Conservation (phyloP, 106 monocot species). For the Phalaenopsis aphrodite region DNA sequence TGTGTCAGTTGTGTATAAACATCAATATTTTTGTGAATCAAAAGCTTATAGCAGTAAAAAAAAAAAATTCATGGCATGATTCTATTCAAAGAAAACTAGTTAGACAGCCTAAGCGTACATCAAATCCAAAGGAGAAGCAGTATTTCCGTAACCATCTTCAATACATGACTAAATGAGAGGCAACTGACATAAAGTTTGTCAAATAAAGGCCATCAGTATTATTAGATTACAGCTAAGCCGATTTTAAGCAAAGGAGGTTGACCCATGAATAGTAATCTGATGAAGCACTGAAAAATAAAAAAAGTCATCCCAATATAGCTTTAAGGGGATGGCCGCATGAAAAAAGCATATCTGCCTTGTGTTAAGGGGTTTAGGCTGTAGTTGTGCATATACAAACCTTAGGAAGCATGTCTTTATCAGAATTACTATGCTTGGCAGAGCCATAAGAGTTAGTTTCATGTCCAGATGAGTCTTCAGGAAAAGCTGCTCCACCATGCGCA, state of each 20-base stretch:
- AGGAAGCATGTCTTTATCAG: slow-evolving; percentile 12
- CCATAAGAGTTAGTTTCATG: slow-evolving; percentile 10
- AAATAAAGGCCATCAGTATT: background rate
- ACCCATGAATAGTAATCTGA: background rate
- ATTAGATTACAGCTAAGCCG: background rate
- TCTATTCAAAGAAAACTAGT: background rate
- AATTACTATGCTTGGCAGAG: slow-evolving; percentile 7
- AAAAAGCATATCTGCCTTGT: background rate
- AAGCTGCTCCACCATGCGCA: slow-evolving; percentile 86
- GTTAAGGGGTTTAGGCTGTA: background rate
- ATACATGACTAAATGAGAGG: background rate
- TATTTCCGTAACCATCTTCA: background rate
- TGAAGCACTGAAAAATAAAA: background rate
- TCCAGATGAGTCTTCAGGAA: slow-evolving; percentile 37
- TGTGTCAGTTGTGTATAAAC: no score
- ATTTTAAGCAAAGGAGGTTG: background rate
- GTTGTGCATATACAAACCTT: slow-evolving; percentile 22
- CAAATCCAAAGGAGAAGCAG: background rate
- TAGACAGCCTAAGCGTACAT: background rate
- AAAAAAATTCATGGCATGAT: background rate
- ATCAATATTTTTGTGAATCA: background rate
- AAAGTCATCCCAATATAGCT: background rate
- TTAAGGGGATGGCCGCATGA: background rate
- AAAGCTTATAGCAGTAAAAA: background rate
- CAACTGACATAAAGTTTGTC: background rate